phyloP scores from a whole-genome alignment of 495 filamentous ascomycete species.

The Pseudomonodictys pantanalensis region DNA sequence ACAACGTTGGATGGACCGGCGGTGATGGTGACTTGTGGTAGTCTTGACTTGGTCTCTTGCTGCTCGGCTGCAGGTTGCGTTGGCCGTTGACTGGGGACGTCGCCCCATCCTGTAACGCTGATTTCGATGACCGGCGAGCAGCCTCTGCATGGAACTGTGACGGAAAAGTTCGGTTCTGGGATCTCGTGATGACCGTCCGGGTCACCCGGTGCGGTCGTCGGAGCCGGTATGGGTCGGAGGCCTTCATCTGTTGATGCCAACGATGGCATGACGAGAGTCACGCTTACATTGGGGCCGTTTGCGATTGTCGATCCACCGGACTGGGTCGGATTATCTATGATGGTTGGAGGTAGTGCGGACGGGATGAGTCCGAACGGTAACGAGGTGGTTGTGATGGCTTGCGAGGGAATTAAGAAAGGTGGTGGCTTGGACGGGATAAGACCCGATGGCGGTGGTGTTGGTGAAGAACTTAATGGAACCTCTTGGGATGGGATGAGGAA shows the following conservation, averaged over 20 bases:
- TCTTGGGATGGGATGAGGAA: not conserved
- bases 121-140: constrained; percentile 30
- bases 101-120: constrained; percentile 7
- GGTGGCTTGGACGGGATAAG: not conserved
- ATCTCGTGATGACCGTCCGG: constrained; percentile 27
- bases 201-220: constrained; percentile 13
- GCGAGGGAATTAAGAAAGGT: constrained; percentile 10
- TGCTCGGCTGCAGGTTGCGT: constrained; percentile 21
- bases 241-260: constrained; percentile 24
- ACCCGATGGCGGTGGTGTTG: not conserved
- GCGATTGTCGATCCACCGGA: not conserved
- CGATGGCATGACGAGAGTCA: not conserved
- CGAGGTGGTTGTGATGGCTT: not conserved
- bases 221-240: constrained; percentile 15
- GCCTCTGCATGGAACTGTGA: constrained; percentile 15
- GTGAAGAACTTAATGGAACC: too few species aligned
- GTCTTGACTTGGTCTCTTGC: not conserved
- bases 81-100: constrained; percentile 9
- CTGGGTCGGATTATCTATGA: not conserved
- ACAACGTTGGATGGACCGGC: constrained; percentile 23
- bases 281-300: not conserved
- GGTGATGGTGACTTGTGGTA: constrained; percentile 20
- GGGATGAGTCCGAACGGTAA: constrained; percentile 1
- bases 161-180: constrained; percentile 19
- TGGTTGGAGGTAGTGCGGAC: not conserved